Evolutionary conservation across 1,284 basidiomycete species (phyloP).

Genomic region (Tremellales sp.): DNA sequence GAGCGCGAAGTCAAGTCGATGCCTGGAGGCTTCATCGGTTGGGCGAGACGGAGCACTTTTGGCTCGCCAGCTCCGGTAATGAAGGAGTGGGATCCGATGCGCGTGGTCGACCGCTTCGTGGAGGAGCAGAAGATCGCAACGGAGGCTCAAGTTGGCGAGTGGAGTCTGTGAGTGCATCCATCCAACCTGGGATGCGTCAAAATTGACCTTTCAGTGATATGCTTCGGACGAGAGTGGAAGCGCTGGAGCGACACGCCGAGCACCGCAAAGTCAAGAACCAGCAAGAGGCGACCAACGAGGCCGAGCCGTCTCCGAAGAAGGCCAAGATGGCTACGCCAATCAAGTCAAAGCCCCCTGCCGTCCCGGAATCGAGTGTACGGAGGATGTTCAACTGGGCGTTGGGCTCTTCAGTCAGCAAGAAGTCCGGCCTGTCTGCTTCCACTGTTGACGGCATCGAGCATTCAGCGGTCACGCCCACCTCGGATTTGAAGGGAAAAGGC

Average conservation of each 20-base stretch:
- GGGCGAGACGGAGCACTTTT: slow-evolving; percentile 20
- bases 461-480: background rate
- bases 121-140: slow-evolving; percentile 61
- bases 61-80: slow-evolving; percentile 25
- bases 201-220: background rate
- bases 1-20: slow-evolving; percentile 30
- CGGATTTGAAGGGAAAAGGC: slow-evolving; percentile 10
- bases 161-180: slow-evolving; percentile 25
- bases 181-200: background rate
- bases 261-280: background rate
- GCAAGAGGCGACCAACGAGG: slow-evolving; percentile 5
- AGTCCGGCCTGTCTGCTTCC: no score
- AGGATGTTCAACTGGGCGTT: slow-evolving; percentile 17
- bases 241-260: slow-evolving; percentile 24
- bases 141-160: slow-evolving; percentile 35
- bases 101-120: slow-evolving; percentile 67
- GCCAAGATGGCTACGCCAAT: background rate
- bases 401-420: background rate
- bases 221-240: slow-evolving; percentile 23
- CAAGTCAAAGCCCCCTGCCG: background rate
- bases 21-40: slow-evolving; percentile 20
- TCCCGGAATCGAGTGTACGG: slow-evolving; percentile 25
- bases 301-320: slow-evolving; percentile 5
- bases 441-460: background rate
- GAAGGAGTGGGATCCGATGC: slow-evolving; percentile 71